Percentiles rank a stretch among this genome's conserved stretches.
phyloP scores from a whole-genome alignment of 1,284 basidiomycete species.

The Trichosporon inkin region DNA sequence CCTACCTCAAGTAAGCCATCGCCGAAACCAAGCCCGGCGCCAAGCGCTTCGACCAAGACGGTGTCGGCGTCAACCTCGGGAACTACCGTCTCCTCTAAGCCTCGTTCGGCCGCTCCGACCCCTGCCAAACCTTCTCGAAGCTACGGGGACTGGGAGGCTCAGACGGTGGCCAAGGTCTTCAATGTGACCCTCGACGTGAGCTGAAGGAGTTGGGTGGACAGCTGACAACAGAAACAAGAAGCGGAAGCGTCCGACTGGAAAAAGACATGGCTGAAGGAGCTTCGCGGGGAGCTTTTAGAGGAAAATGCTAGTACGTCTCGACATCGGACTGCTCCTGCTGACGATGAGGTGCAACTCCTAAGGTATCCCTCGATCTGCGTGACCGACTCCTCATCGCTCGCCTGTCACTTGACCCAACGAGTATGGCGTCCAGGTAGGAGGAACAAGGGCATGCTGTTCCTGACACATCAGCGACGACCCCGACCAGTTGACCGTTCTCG shows the following conservation, averaged over 20 bases:
- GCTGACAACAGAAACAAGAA: conserved; percentile 57
- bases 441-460: neutral
- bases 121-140: conserved; percentile 35
- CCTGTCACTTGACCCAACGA: conserved; percentile 71
- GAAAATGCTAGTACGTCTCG: conserved; percentile 60
- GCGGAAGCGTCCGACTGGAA: conserved; percentile 68
- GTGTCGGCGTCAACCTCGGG: conserved; percentile 18
- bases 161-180: conserved; percentile 64
- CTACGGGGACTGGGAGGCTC: conserved; percentile 69
- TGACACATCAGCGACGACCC: conserved; percentile 63
- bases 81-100: neutral
- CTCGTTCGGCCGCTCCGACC: neutral
- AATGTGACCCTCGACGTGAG: conserved; percentile 74
- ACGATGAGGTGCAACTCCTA: conserved; percentile 32
- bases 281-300: conserved; percentile 65
- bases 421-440: conserved; percentile 56
- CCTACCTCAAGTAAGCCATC: conserved; percentile 8
- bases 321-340: neutral
- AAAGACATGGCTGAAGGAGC: conserved; percentile 75
- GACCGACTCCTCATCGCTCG: conserved; percentile 75
- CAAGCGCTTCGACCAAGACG: neutral
- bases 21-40: conserved; percentile 14
- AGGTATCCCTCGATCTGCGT: conserved; percentile 28
- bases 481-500: conserved; percentile 70
- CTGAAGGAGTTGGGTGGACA: conserved; percentile 2